Conservation (phyloP, 305 asterid species). For the Plantago rigida region DNA sequence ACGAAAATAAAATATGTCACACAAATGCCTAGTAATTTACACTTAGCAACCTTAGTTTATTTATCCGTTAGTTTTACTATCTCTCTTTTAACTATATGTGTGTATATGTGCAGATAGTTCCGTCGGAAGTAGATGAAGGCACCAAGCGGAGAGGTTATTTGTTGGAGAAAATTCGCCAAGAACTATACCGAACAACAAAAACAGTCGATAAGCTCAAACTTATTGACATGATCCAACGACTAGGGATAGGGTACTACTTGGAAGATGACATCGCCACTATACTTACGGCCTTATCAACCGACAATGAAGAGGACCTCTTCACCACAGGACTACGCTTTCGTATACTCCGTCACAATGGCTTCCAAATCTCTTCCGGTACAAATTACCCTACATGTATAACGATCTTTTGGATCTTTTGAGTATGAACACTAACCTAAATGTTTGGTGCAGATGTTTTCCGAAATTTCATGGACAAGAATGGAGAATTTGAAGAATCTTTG, state of each 20-base stretch:
- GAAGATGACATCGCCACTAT: constrained; percentile 34
- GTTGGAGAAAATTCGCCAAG: constrained; percentile 27
- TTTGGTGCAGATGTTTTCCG: constrained; percentile 37
- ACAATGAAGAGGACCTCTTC: constrained; percentile 35
- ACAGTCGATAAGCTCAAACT: constrained; percentile 31
- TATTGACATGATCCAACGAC: constrained; percentile 45
- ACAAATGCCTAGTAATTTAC: too few species aligned
- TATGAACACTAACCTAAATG: too few species aligned
- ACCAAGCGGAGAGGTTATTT: constrained; percentile 35
- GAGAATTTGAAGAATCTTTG: constrained; percentile 35
- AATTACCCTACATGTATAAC: not conserved
- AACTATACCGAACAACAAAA: constrained; percentile 18
- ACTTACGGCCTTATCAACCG: constrained; percentile 17
- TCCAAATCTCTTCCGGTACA: constrained; percentile 35
- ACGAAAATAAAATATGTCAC: too few species aligned
- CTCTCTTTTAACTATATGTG: not conserved
- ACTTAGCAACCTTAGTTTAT: too few species aligned
- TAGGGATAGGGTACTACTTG: constrained; percentile 47
- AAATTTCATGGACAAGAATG: constrained; percentile 37
- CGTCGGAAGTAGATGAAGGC: constrained; percentile 34
- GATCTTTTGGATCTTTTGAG: not conserved
- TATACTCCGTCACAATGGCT: constrained; percentile 46
- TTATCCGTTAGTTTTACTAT: too few species aligned
- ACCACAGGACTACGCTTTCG: constrained; percentile 46
- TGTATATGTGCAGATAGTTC: constrained; percentile 26